Conservation (phyloP, 2,329 filamentous ascomycete species). For the Cryphonectria radicalis region DNA sequence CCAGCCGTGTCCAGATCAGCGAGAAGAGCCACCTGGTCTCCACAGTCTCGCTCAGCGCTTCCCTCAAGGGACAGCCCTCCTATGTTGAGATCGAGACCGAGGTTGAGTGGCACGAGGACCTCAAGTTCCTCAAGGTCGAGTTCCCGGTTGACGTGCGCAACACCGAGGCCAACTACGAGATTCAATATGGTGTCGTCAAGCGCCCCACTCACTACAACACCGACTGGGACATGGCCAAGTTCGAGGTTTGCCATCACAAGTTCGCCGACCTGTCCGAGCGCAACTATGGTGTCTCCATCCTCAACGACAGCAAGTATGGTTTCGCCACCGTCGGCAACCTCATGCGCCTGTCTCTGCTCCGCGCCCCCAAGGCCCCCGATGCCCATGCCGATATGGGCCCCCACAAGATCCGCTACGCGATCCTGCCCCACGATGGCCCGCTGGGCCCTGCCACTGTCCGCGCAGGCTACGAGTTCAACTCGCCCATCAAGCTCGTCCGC, state of each 20-base stretch:
- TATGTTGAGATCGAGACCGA: slow-evolving; percentile 80
- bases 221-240: slow-evolving; percentile 87
- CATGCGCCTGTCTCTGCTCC: slow-evolving; percentile 86
- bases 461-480: slow-evolving; percentile 90
- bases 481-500: slow-evolving; percentile 66
- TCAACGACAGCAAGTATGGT: slow-evolving; percentile 96
- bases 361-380: slow-evolving; percentile 90
- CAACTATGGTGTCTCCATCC: slow-evolving; percentile 86
- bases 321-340: slow-evolving; percentile 88
- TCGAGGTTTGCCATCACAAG: slow-evolving; percentile 94
- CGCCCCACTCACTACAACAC: slow-evolving; percentile 98
- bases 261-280: slow-evolving; percentile 90
- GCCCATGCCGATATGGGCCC: slow-evolving; percentile 92
- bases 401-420: slow-evolving; percentile 87
- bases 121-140: slow-evolving; percentile 98
- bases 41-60: slow-evolving; percentile 77
- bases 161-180: slow-evolving; percentile 93
- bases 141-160: slow-evolving; percentile 92
- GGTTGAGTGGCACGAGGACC: slow-evolving; percentile 96
- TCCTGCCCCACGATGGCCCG: slow-evolving; percentile 79
- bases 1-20: slow-evolving; percentile 86
- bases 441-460: slow-evolving; percentile 76
- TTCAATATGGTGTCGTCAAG: slow-evolving; percentile 85
- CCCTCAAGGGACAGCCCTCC: slow-evolving; percentile 65
- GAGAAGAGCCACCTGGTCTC: slow-evolving; percentile 85